A percentile compares a stretch with the other conserved stretches of the same genome.
Conservation (phyloP, 2,329 filamentous ascomycete species). For the Pseudogymnoascus verrucosus region DNA sequence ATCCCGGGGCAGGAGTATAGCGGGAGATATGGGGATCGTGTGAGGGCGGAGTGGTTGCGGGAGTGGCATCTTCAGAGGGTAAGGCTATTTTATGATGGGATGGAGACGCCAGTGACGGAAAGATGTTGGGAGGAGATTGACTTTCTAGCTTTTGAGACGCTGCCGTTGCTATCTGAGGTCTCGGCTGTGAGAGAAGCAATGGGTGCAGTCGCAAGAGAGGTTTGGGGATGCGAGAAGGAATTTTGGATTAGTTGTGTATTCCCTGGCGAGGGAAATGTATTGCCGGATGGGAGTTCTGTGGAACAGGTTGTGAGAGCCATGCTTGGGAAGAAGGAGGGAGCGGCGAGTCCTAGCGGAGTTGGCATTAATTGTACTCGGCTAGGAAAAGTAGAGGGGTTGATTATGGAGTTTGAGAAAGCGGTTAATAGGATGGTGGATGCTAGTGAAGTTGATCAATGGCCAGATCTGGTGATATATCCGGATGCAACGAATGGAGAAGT, state of each 20-base stretch:
- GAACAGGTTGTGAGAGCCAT: conserved; percentile 35
- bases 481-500: conserved; percentile 62
- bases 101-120: not conserved
- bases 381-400: conserved; percentile 47
- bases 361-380: conserved; percentile 65
- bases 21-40: conserved; percentile 46
- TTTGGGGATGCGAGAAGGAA: not conserved
- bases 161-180: conserved; percentile 56
- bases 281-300: conserved; percentile 49
- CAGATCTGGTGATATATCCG: conserved; percentile 55
- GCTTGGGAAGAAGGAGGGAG: conserved; percentile 20
- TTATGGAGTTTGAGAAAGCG: conserved; percentile 46
- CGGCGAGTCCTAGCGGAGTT: conserved; percentile 47
- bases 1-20: conserved; percentile 58
- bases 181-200: conserved; percentile 43
- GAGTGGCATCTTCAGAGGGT: conserved; percentile 52
- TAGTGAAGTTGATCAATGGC: conserved; percentile 34
- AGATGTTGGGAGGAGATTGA: conserved; percentile 31
- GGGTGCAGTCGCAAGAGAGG: conserved; percentile 5
- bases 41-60: conserved; percentile 36
- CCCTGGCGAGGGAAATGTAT: conserved; percentile 41
- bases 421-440: conserved; percentile 32
- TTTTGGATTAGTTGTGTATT: conserved; percentile 60
- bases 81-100: conserved; percentile 36
- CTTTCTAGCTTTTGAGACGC: conserved; percentile 57